Evolutionary conservation across 2,329 filamentous ascomycete species (phyloP), one percentile per base, ranked within the genome.

Genomic region (Fusarium sp.): DNA sequence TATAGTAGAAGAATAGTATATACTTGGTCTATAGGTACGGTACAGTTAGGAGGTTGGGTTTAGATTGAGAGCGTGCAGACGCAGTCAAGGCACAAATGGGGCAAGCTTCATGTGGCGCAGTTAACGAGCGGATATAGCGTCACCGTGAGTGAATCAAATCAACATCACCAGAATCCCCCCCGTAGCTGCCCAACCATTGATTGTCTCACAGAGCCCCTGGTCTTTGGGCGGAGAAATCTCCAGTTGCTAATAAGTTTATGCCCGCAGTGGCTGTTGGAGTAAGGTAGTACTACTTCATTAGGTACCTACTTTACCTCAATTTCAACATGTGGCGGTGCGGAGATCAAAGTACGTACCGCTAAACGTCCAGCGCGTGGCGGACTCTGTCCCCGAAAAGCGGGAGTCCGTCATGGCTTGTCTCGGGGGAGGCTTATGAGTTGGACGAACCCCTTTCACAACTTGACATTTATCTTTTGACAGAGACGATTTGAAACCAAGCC

Each of bases 381-480:
- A 58, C 58, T 50, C 36, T 10, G 15, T 15, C 32, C 13, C 49
- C 42, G 12, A 48, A 48, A 40, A 50, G 25, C 45, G 32, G 49
- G 57, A 60, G 56, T 36, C 41, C 48, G 58, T 65, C 58, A 65
- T 65, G 62, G 54, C 45, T 19, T 35, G 26, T 53, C 28, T 15
- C 19, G 19, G 19, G 19, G 19, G 19, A 41, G 47, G 12, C 26
- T 13, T 43, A 46, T 48, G 52, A 32, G 44, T 59, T 47, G 32
- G 53, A 64, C 38, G 51, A 28, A 62, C 62, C 58, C 62, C 62
- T 65, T 65, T 66, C 62, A 45, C 28, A 51, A 35, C 57, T 57
- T 50, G 44, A 34, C 36, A 39, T 47, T 50, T 51, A 25, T 35
- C 40, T 41, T 55, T 47, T 13, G 41, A 29, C 19, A 24, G 12